Base-by-base conservation (phyloP, 2,329 filamentous ascomycete genomes). In the Phyllosticta ampelicida region DNA sequence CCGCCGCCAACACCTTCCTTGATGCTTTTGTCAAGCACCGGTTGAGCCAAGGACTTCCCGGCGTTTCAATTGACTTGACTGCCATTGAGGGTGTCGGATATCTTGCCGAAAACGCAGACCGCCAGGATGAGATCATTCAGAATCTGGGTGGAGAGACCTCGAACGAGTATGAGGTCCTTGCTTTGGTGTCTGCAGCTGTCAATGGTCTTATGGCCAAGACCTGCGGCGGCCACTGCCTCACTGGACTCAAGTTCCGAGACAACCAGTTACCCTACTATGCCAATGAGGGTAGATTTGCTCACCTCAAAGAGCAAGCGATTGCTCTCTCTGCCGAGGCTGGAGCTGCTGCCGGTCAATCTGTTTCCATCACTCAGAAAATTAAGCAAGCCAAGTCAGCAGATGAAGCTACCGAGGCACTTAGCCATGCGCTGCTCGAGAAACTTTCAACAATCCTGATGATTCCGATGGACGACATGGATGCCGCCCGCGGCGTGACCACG, bases 1-100 rank as follows among this genome's bases (percentile, higher is more conserved):
- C 63, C 9, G 60, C 67, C 19, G 65, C 61, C 9, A 69, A 69
- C 54, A 61, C 68, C 3, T 71, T 69, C 56, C 64, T 70, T 13
- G 68, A 71, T 52, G 56, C 61, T 1, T 53, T 70, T 9, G 67
- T 65, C 9, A 62, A 61, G 0, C 61, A 67, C 21, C 65, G 66
- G 11, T 62, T 55, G 13, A 6, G 10, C 9, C 53, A 48, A 8
- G 63, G 63, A 2, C 60, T 65, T 3, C 52, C 58, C 48, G 61
- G 53, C 9, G 50, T 56, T 10, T 18, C 55, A 9, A 10, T 60
- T 49, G 54, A 65, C 18, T 61, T 71, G 10, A 63, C 65, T n/a
- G 21, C 62, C 8, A 63, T 73, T 20, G 58, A 51, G 3, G 70
- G 63, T 18, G 65, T 66, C 6, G 68, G 68, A 53, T 60, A 60